A percentile compares a stretch with the other conserved stretches of the same genome.
These are phyloP conservation scores for Teratosphaeria viscida DNA, from an alignment of 2,329 filamentous ascomycete genomes.

Conservation along the genomic window DNA sequence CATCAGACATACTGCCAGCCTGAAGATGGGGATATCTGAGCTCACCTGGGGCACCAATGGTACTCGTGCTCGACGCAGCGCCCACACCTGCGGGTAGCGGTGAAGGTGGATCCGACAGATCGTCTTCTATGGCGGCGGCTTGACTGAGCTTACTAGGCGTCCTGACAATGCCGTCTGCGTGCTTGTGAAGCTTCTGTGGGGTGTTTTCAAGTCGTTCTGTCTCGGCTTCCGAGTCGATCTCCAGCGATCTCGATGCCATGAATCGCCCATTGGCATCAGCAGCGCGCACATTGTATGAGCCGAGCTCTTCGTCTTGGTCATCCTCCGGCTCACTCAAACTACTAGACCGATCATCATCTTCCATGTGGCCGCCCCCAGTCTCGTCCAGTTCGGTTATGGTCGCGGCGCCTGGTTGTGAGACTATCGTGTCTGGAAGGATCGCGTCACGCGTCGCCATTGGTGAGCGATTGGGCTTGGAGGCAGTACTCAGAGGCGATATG, in stretches of 20 bases:
- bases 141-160: slow-evolving; percentile 70
- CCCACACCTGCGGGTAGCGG: slow-evolving; percentile 19
- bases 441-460: slow-evolving; percentile 13
- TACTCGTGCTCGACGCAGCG: slow-evolving; percentile 23
- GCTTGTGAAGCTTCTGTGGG: slow-evolving; percentile 21
- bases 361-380: slow-evolving; percentile 8
- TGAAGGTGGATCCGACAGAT: slow-evolving; percentile 29
- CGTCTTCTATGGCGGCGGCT: slow-evolving; percentile 35
- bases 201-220: slow-evolving; percentile 83
- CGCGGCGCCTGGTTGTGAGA: background rate
- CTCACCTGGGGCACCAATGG: slow-evolving; percentile 17
- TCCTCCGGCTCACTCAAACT: slow-evolving; percentile 89
- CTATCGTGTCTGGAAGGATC: background rate
- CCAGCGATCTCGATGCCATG: slow-evolving; percentile 17
- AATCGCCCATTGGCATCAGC: slow-evolving; percentile 4
- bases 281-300: slow-evolving; percentile 4
- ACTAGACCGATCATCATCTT: slow-evolving; percentile 54
- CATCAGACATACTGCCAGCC: background rate
- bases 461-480: slow-evolving; percentile 17
- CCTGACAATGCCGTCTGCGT: slow-evolving; percentile 44
- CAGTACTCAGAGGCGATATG: slow-evolving; percentile 25
- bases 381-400: background rate
- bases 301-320: slow-evolving; percentile 38
- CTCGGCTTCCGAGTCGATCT: slow-evolving; percentile 74
- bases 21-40: background rate